phyloP scores from a whole-genome alignment of 352 stramenopile genomes.

The Phytophthora pisi region DNA sequence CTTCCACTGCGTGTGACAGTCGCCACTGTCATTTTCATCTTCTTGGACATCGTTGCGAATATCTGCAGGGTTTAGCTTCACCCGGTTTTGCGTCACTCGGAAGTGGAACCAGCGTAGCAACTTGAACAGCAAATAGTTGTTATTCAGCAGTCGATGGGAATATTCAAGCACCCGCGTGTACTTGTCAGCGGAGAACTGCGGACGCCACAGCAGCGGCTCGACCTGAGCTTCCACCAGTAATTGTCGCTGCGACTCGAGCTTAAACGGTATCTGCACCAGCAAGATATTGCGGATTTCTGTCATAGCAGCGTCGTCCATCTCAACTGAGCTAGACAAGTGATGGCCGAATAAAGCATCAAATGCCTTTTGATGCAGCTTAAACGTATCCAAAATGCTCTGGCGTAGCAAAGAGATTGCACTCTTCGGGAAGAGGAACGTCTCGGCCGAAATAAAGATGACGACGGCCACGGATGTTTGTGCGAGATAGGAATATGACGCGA shows the following conservation, averaged over 20 bases:
- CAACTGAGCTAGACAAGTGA: conserved; percentile 58
- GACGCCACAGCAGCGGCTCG: conserved; percentile 71
- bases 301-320: conserved; percentile 55
- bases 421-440: conserved; percentile 64
- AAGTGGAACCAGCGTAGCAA: conserved; percentile 75
- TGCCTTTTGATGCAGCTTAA: conserved; percentile 56
- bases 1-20: conserved; percentile 54
- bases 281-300: conserved; percentile 52
- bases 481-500: conserved; percentile 75
- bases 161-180: conserved; percentile 66
- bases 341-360: conserved; percentile 75
- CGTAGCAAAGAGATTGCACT: conserved; percentile 69
- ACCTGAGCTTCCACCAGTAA: conserved; percentile 59
- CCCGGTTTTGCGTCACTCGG: conserved; percentile 51
- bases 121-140: conserved; percentile 82
- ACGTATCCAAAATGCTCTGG: conserved; percentile 67
- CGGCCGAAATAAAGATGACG: conserved; percentile 73
- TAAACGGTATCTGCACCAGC: conserved; percentile 54
- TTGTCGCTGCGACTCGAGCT: conserved; percentile 59
- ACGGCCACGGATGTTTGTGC: conserved; percentile 78
- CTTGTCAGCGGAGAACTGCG: conserved; percentile 69
- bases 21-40: conserved; percentile 14
- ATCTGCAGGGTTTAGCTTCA: conserved; percentile 46
- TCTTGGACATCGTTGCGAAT: conserved; percentile 46
- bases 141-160: conserved; percentile 75